Evolutionary conservation across 768 basidiomycete species (phyloP).

Genomic region (Cystobasidiopsis lactophilus): DNA sequence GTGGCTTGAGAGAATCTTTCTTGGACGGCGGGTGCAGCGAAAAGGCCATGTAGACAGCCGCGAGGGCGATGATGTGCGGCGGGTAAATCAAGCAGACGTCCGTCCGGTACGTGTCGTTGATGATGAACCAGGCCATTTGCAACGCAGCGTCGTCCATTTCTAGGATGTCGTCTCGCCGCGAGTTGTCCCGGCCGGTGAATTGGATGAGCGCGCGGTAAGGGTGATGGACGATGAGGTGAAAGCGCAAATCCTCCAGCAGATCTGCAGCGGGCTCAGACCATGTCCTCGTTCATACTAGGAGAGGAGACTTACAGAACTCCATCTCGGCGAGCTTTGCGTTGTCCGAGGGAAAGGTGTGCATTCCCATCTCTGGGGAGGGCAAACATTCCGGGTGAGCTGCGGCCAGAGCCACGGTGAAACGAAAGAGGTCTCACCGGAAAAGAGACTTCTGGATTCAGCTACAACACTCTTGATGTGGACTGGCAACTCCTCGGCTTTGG

Average conservation of each 20-base stretch:
- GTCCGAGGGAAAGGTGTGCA: constrained; percentile 64
- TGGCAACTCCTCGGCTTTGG: constrained; percentile 90
- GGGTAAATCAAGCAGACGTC: constrained; percentile 85
- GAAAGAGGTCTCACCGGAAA: constrained; percentile 34
- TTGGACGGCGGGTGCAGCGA: constrained; percentile 36
- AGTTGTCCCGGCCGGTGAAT: constrained; percentile 23
- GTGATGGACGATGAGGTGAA: constrained; percentile 79
- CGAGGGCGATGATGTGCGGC: constrained; percentile 79
- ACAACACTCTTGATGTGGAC: constrained; percentile 84
- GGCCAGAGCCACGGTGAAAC: background rate
- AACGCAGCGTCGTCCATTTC: constrained; percentile 44
- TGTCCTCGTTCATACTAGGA: background rate
- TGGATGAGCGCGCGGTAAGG: constrained; percentile 72
- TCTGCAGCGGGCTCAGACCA: constrained; percentile 4
- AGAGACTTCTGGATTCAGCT: constrained; percentile 53
- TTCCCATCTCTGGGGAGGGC: constrained; percentile 27
- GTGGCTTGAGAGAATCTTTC: background rate
- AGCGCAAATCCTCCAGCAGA: constrained; percentile 84
- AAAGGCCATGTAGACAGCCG: constrained; percentile 72
- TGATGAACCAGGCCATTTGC: constrained; percentile 81
- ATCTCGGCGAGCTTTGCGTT: constrained; percentile 87
- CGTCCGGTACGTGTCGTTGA: constrained; percentile 89
- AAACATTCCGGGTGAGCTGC: background rate
- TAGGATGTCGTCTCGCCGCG: constrained; percentile 26
- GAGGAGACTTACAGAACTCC: constrained; percentile 59